Evolutionary conservation across 2,329 filamentous ascomycete genomes (phyloP), one percentile per base, ranked within the genome.

Genomic region (Juglanconis oblonga): DNA sequence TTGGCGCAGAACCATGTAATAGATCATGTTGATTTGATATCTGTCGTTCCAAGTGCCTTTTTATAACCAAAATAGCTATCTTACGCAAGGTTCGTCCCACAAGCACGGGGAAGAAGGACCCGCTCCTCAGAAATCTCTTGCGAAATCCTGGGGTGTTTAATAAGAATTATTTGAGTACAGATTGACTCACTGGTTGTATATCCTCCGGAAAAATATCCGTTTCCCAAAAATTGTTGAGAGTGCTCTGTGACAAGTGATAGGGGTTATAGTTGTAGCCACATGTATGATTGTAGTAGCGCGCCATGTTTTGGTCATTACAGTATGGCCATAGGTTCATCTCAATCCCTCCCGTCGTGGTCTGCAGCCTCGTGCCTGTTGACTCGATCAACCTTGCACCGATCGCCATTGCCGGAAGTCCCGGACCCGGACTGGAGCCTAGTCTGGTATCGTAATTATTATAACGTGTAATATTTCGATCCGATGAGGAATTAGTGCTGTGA

Each of bases 211-310:
- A 17, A 6, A 2, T 1, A 32, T 31, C 29, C 5, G 47, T 3
- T 38, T 55, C 57, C 52, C 45, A 59, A 47, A 50, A 59, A 13
- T 59, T 56, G 47, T 52, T 56, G 33, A 59, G 35, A 2, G 31
- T 44, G 29, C 57, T 59, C 52, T 59, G 47, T 24, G 14, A 13
- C 17, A 59, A 17, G n/a, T 56, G 45, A 10, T 59, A 59, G 6
- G 57, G 52, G 8, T 49, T 48, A 32, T 59, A 59, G 2, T 5
- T 29, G 47, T 56, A 51, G 36, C 57, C 57, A 17, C 57, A 59
- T 14, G 51, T 49, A 24, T 24, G 17, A 24, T 24, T 24, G 17
- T 24, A 24, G 35, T 40, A 31, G 2, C 5, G 14, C 2, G 50
- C 9, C 3, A 9, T 10, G n/a, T 13, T 32, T 32, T 31, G 14